Evolutionary conservation across 2,329 filamentous ascomycete genomes (phyloP), one percentile per base, ranked within the genome.

Genomic region (Ascochyta fabae): DNA sequence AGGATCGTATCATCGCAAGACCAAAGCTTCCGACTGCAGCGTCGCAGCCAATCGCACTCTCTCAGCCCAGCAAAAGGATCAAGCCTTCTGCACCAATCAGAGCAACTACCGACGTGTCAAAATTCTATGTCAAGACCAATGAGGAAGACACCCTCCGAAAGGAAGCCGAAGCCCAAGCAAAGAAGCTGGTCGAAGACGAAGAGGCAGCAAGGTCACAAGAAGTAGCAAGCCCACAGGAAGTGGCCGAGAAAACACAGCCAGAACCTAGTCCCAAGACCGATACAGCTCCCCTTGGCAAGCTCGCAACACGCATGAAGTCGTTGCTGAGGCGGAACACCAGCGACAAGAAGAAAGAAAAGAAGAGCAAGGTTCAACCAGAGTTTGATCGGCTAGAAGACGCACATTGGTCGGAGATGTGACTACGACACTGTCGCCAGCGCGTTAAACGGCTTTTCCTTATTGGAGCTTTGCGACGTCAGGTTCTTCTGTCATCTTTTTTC

Each of bases 391-490:
- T 72, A 39, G 73, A 74, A 40, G 66, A 69, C 22, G 58, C 68
- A 4, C 73, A 75, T 50, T 75, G 73, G 73, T 71, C 73, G 8
- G 73, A 75, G 52, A 71, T 75, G 66, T 75, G 12, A 31, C 13
- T 6, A 31, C 2, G 29, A 31, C 3, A 6, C 12, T 31, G 12
- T 31, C 13, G 29, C 10, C 12, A 31, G 10, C 29, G 6, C 13
- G 13, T 31, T 15, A 12, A 31, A 31, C 1, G 3, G 1, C 29
- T 13, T 31, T 4, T 31, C 10, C 29, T 12, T 31, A 31, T 12
- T 15, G 29, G 56, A 46, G 13, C 36, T 24, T 23, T 22, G 9
- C 36, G 9, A 35, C 13, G 13, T 12, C 1, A 42, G 26, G 56
- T 3, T 9, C 26, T n/a, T 10, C 5, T 19, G 4, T 22, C 34